These are phyloP conservation scores for Diaporthe sp. DNA, from an alignment of 2,329 filamentous ascomycete genomes.

Conservation along the genomic window DNA sequence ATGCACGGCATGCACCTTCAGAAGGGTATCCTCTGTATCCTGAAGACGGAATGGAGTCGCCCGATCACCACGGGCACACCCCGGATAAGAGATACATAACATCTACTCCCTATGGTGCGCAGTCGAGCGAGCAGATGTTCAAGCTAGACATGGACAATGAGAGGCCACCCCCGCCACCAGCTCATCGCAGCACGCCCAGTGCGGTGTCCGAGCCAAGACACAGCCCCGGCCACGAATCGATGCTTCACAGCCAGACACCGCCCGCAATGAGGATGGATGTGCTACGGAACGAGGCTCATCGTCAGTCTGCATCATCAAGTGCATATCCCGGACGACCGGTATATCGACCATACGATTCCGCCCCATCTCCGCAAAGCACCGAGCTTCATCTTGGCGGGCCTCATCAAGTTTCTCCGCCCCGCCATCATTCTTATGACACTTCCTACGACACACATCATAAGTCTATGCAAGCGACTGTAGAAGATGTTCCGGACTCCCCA, in stretches of 20 bases:
- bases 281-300: slow-evolving; percentile 69
- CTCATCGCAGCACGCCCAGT: slow-evolving; percentile 61
- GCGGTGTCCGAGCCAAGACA: slow-evolving; percentile 33
- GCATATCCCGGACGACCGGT: slow-evolving; percentile 67
- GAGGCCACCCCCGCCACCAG: slow-evolving; percentile 70
- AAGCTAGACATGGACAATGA: slow-evolving; percentile 54
- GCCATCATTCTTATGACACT: slow-evolving; percentile 67
- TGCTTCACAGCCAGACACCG: slow-evolving; percentile 48
- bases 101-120: slow-evolving; percentile 51
- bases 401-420: slow-evolving; percentile 54
- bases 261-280: slow-evolving; percentile 71
- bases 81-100: slow-evolving; percentile 49
- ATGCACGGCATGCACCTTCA: slow-evolving; percentile 25
- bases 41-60: slow-evolving; percentile 56
- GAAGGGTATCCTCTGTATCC: slow-evolving; percentile 53
- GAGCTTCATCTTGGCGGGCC: slow-evolving; percentile 51
- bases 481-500: slow-evolving; percentile 73
- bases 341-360: slow-evolving; percentile 66
- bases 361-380: slow-evolving; percentile 52
- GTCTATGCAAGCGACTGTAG: slow-evolving; percentile 73
- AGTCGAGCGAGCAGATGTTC: slow-evolving; percentile 50
- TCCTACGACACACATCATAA: slow-evolving; percentile 61
- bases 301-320: slow-evolving; percentile 61
- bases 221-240: slow-evolving; percentile 27
- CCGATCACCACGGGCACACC: slow-evolving; percentile 53